Percentiles rank a stretch among this genome's conserved stretches.
These are phyloP conservation scores for Davidsoniella australis DNA, from an alignment of 2,329 filamentous ascomycete genomes.

Conservation along the genomic window DNA sequence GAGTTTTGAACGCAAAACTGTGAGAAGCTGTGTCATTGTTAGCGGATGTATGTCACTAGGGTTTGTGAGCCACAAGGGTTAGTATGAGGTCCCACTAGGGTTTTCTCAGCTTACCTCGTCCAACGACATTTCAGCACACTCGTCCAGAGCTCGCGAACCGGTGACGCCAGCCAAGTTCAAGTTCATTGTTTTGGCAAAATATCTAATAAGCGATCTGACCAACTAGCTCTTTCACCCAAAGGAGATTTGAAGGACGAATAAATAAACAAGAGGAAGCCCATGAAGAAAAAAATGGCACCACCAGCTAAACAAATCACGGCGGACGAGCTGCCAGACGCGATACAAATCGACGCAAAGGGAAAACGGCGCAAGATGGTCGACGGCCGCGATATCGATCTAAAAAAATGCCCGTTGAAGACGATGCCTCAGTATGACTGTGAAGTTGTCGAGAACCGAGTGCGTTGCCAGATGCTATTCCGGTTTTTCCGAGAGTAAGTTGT, in stretches of 20 bases:
- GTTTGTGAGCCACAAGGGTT: conserved; percentile 16
- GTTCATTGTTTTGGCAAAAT: background rate
- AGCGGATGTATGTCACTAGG: conserved; percentile 15
- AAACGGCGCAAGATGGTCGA: conserved; percentile 30
- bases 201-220: background rate
- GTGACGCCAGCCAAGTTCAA: conserved; percentile 24
- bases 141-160: conserved; percentile 33
- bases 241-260: too few species aligned
- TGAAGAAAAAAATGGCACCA: conserved; percentile 32
- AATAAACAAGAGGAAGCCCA: background rate
- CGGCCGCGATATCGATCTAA: conserved; percentile 29
- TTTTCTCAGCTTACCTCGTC: conserved; percentile 34
- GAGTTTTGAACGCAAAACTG: conserved; percentile 13
- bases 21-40: conserved; percentile 10
- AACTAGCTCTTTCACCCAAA: background rate
- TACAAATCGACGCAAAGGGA: conserved; percentile 31
- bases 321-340: conserved; percentile 29
- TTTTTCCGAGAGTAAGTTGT: conserved; percentile 40
- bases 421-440: conserved; percentile 45
- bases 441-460: conserved; percentile 30
- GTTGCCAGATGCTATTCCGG: conserved; percentile 40
- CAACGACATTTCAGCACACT: conserved; percentile 39
- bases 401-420: conserved; percentile 36
- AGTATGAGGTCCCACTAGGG: conserved; percentile 7
- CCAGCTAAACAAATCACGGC: conserved; percentile 38